A percentile compares a stretch with the other conserved stretches of the same genome.
These are phyloP conservation scores for Thermoascus crustaceus DNA, from an alignment of 2,329 filamentous ascomycete genomes.

Conservation along the genomic window DNA sequence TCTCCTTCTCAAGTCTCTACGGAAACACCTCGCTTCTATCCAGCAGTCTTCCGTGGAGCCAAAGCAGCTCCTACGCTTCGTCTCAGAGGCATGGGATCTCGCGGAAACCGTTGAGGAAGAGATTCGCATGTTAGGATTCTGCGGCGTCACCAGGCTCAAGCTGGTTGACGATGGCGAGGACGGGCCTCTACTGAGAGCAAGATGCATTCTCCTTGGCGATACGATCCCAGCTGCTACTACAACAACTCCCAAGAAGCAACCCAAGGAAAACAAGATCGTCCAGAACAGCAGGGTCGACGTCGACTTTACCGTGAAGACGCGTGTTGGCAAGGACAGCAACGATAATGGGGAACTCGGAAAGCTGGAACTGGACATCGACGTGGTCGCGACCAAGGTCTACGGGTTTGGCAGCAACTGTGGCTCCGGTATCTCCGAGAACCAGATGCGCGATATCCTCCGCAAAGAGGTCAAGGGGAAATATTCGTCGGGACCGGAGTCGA, in stretches of 20 bases:
- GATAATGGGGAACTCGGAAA: slow-evolving; percentile 9
- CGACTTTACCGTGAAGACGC: slow-evolving; percentile 31
- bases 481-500: slow-evolving; percentile 18
- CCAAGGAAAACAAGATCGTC: slow-evolving; percentile 12
- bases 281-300: slow-evolving; percentile 22
- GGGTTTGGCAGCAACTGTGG: slow-evolving; percentile 23
- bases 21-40: slow-evolving; percentile 28
- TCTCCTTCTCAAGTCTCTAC: slow-evolving; percentile 36
- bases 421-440: slow-evolving; percentile 23
- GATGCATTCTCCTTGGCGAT: slow-evolving; percentile 31
- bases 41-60: slow-evolving; percentile 27
- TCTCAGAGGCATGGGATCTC: slow-evolving; percentile 37
- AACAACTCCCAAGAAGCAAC: slow-evolving; percentile 9
- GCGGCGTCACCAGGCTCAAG: slow-evolving; percentile 35
- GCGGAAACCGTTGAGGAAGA: slow-evolving; percentile 34
- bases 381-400: slow-evolving; percentile 33
- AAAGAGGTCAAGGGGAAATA: slow-evolving; percentile 12
- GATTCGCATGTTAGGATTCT: slow-evolving; percentile 36
- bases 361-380: slow-evolving; percentile 31
- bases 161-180: slow-evolving; percentile 19
- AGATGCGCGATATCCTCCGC: slow-evolving; percentile 29
- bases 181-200: slow-evolving; percentile 22
- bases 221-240: slow-evolving; percentile 8
- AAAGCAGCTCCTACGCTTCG: slow-evolving; percentile 32
- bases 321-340: slow-evolving; percentile 10